Evolutionary conservation across 257 asterid genomes (phyloP).

Genomic region (Jasminum sambac): DNA sequence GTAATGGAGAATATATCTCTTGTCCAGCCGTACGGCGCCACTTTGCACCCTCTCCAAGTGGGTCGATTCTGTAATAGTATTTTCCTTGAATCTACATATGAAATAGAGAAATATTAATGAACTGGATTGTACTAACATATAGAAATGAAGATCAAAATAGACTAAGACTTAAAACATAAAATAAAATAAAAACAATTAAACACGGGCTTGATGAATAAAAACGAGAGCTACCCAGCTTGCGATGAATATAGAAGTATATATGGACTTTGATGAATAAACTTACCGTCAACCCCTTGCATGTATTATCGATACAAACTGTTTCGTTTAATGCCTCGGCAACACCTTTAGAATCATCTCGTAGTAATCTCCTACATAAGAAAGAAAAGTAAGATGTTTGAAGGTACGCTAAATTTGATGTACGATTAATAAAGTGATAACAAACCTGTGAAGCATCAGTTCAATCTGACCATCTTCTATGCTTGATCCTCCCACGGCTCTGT

Average conservation of each 20-base stretch:
- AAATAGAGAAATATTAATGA: not conserved
- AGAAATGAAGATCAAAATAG: not conserved
- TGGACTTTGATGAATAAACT: slow-evolving; percentile 25
- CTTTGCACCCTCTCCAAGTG: slow-evolving; percentile 49
- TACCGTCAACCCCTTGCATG: slow-evolving; percentile 60
- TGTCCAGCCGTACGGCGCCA: slow-evolving; percentile 59
- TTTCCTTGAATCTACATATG: slow-evolving; percentile 44
- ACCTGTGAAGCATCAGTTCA: slow-evolving; percentile 82
- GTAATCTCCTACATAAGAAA: slow-evolving; percentile 54
- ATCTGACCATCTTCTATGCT: slow-evolving; percentile 64
- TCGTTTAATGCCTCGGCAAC: slow-evolving; percentile 75
- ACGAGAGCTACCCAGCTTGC: not conserved
- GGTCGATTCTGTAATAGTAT: slow-evolving; percentile 42
- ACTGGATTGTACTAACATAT: not conserved
- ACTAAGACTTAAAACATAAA: not conserved
- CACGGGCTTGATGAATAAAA: too few species aligned
- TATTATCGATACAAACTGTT: slow-evolving; percentile 51
- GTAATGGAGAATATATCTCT: slow-evolving; percentile 55
- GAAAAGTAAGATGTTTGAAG: slow-evolving; percentile 11
- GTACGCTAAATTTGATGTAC: slow-evolving; percentile 2
- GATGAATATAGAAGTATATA: slow-evolving; percentile 2
- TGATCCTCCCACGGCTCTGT: slow-evolving; percentile 75
- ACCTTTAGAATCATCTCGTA: slow-evolving; percentile 64
- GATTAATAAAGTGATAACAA: not conserved
- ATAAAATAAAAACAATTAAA: too few species aligned